Evolutionary conservation across 352 stramenopile species (phyloP).

Genomic region (Aphanomyces cochlioides): DNA sequence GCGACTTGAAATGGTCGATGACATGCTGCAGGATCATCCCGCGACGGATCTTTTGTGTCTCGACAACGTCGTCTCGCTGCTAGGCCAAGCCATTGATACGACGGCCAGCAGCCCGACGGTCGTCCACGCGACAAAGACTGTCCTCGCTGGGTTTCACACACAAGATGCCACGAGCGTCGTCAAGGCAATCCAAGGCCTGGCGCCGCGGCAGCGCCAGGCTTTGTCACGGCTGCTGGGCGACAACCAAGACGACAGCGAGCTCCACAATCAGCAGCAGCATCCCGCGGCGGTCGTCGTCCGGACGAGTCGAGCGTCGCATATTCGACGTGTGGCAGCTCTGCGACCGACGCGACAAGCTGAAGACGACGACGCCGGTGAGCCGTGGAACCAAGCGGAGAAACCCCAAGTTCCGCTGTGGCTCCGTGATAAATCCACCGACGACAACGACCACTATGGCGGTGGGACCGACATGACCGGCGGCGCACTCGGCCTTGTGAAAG

Average conservation of each 20-base stretch:
- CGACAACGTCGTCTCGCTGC: constrained; percentile 69
- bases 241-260: constrained; percentile 44
- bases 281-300: constrained; percentile 57
- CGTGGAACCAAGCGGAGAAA: constrained; percentile 40
- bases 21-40: constrained; percentile 40
- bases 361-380: background rate
- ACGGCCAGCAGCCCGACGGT: constrained; percentile 58
- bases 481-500: constrained; percentile 61
- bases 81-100: constrained; percentile 33
- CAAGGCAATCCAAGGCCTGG: constrained; percentile 56
- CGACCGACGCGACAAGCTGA: constrained; percentile 42
- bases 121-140: constrained; percentile 39
- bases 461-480: constrained; percentile 40
- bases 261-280: constrained; percentile 52
- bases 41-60: constrained; percentile 45
- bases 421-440: background rate
- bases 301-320: constrained; percentile 65
- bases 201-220: constrained; percentile 44
- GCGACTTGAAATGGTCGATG: constrained; percentile 58
- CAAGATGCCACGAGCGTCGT: constrained; percentile 36
- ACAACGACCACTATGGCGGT: background rate
- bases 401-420: constrained; percentile 11
- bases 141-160: constrained; percentile 43
- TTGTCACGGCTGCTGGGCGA: constrained; percentile 35
- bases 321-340: constrained; percentile 63